These are phyloP conservation scores for Dactylellina sp. DNA, from an alignment of 2,329 filamentous ascomycete genomes.

Conservation along the genomic window DNA sequence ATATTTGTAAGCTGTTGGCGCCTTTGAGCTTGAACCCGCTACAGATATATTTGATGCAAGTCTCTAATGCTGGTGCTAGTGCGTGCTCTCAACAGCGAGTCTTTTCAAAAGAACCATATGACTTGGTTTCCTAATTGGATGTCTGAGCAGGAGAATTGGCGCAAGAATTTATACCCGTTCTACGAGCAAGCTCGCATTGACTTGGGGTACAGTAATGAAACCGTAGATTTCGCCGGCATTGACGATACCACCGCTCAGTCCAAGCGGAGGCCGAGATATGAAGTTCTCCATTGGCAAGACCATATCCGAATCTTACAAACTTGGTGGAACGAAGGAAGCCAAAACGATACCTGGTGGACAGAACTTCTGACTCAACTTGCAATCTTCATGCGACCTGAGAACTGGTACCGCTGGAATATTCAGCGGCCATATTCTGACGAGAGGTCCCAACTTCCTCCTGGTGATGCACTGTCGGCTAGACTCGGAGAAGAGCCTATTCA, in stretches of 20 bases:
- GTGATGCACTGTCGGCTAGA: constrained; percentile 1
- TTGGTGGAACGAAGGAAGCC: constrained; percentile 40
- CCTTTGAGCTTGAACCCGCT: too few relatives aligned
- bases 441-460: not conserved
- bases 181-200: not conserved
- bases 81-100: constrained; percentile 28
- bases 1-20: constrained; percentile 24
- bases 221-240: not conserved
- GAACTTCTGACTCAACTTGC: constrained; percentile 33
- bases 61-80: constrained; percentile 17
- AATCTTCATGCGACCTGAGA: constrained; percentile 38
- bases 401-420: constrained; percentile 42
- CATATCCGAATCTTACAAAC: constrained; percentile 36
- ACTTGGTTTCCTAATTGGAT: constrained; percentile 13
- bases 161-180: not conserved
- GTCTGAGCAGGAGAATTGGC: not conserved
- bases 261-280: constrained; percentile 22
- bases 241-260: not conserved
- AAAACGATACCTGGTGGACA: constrained; percentile 42
- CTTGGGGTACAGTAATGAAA: not conserved
- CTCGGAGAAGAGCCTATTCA: constrained; percentile 32
- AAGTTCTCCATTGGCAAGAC: constrained; percentile 40
- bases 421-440: not conserved
- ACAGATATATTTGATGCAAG: too few relatives aligned
- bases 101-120: constrained; percentile 43